Evolutionary conservation across 495 filamentous ascomycete species (phyloP).

Genomic region (Hyaloscypha hepaticicola): DNA sequence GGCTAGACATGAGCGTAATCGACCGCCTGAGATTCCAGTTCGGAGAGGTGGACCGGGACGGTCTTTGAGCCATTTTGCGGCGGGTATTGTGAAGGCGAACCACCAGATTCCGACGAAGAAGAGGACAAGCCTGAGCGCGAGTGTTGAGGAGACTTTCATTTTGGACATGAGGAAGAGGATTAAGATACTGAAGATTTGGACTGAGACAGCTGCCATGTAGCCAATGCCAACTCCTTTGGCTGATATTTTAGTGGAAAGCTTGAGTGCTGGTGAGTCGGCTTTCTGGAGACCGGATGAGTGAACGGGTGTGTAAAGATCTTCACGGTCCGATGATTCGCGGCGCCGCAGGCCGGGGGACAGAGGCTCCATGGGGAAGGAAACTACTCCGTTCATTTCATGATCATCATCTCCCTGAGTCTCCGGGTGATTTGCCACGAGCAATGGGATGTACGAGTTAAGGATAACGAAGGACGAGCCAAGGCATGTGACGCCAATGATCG

Average conservation of each 20-base stretch:
- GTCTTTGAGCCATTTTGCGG: conserved; percentile 81
- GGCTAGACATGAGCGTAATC: conserved; percentile 31
- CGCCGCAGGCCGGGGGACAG: conserved; percentile 27
- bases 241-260: conserved; percentile 79
- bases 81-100: conserved; percentile 88
- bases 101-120: conserved; percentile 91
- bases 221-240: conserved; percentile 90
- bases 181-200: conserved; percentile 75
- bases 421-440: conserved; percentile 77
- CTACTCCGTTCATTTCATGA: conserved; percentile 27
- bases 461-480: conserved; percentile 85
- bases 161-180: conserved; percentile 70
- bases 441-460: conserved; percentile 77
- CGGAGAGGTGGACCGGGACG: conserved; percentile 82
- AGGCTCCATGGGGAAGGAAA: conserved; percentile 18
- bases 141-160: conserved; percentile 52
- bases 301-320: conserved; percentile 42
- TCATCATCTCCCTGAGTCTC: conserved; percentile 32
- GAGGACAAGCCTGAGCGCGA: conserved; percentile 77
- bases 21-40: conserved; percentile 22
- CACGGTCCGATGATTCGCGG: conserved; percentile 26
- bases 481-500: conserved; percentile 86
- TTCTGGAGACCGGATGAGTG: conserved; percentile 34
- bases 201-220: conserved; percentile 76
- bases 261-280: conserved; percentile 61